These are phyloP conservation scores for Quercus engelmannii DNA, from an alignment of 306 rosid species.

Conservation along the genomic window DNA sequence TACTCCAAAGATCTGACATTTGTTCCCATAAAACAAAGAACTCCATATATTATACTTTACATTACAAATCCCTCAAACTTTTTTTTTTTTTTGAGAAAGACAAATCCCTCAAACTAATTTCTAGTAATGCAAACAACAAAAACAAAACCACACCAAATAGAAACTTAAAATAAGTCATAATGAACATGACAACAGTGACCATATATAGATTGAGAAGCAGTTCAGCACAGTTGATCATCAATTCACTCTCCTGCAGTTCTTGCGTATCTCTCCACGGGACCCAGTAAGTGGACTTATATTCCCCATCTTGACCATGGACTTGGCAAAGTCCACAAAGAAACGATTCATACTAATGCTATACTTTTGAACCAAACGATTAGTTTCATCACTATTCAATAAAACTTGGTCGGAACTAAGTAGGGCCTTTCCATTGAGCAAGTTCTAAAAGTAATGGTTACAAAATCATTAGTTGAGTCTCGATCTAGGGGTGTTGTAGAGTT, in stretches of 20 bases:
- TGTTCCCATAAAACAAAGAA: too few relatives aligned
- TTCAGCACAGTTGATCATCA: slow-evolving; percentile 13
- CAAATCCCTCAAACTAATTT: too few relatives aligned
- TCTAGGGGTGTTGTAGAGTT: slow-evolving; percentile 51
- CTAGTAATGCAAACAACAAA: too few relatives aligned
- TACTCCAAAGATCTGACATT: too few relatives aligned
- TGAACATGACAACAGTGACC: too few relatives aligned
- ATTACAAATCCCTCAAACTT: too few relatives aligned
- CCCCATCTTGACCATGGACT: slow-evolving; percentile 77
- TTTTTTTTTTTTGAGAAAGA: too few relatives aligned
- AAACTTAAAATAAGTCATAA: too few relatives aligned
- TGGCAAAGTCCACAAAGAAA: slow-evolving; percentile 52
- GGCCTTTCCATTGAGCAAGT: slow-evolving; percentile 53
- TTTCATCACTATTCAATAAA: slow-evolving; percentile 35
- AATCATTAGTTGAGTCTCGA: slow-evolving; percentile 61
- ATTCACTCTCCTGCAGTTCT: slow-evolving; percentile 58
- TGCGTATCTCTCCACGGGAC: slow-evolving; percentile 69
- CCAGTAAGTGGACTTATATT: slow-evolving; percentile 59
- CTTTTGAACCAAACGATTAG: slow-evolving; percentile 45
- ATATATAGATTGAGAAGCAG: too few relatives aligned
- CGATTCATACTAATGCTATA: slow-evolving; percentile 36
- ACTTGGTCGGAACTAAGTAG: slow-evolving; percentile 77
- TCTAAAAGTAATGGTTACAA: slow-evolving; percentile 71
- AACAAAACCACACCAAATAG: too few relatives aligned
- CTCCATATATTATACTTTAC: too few relatives aligned